phyloP scores from a whole-genome alignment of 2,329 filamentous ascomycete genomes.

The Scytalidium sp. region DNA sequence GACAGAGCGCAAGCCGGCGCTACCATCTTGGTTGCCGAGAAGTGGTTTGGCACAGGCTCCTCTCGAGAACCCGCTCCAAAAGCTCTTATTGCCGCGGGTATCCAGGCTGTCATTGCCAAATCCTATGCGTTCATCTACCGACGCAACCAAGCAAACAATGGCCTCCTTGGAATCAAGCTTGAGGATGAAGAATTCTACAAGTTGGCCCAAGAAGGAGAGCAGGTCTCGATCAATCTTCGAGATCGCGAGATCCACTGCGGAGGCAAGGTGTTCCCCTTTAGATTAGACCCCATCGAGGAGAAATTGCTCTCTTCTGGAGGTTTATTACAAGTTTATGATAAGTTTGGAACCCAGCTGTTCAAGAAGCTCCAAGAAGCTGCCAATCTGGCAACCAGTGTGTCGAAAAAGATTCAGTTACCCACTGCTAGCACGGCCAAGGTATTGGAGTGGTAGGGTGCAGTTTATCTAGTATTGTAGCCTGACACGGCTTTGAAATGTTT shows the following conservation, averaged over 20 bases:
- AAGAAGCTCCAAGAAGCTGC: background rate
- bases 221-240: conserved; percentile 32
- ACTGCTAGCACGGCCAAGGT: background rate
- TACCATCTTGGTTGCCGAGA: conserved; percentile 40
- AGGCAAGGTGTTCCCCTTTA: conserved; percentile 28
- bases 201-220: conserved; percentile 28
- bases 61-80: conserved; percentile 41
- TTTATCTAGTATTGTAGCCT: too few relatives aligned
- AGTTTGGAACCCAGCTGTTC: conserved; percentile 34
- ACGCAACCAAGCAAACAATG: conserved; percentile 42
- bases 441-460: background rate
- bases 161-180: conserved; percentile 40
- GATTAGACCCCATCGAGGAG: conserved; percentile 36
- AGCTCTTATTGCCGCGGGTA: conserved; percentile 30
- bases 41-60: conserved; percentile 43
- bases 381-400: background rate
- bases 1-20: conserved; percentile 31
- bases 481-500: too few relatives aligned
- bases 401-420: background rate
- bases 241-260: conserved; percentile 18
- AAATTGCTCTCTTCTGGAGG: conserved; percentile 34
- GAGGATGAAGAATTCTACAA: conserved; percentile 36
- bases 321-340: conserved; percentile 34
- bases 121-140: conserved; percentile 45
- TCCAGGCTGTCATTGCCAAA: conserved; percentile 40